phyloP scores from a whole-genome alignment of 495 filamentous ascomycete genomes.

The Darksidea phi region DNA sequence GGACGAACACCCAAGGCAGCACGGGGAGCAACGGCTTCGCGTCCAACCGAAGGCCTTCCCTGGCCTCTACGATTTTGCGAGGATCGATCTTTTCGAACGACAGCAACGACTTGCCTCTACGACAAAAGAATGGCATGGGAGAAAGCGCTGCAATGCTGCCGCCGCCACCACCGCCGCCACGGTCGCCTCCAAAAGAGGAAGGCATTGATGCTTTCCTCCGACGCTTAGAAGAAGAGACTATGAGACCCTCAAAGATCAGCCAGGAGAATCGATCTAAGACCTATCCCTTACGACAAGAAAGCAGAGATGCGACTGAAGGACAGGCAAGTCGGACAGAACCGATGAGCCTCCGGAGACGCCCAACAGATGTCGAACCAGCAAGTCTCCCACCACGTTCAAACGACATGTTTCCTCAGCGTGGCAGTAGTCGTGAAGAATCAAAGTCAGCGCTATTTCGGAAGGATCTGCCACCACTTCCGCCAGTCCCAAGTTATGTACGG shows the following conservation, averaged over 20 bases:
- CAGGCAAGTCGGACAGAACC: constrained; percentile 21
- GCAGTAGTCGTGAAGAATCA: constrained; percentile 23
- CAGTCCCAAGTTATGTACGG: constrained; percentile 52
- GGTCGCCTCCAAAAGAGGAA: constrained; percentile 28
- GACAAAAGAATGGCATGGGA: constrained; percentile 14
- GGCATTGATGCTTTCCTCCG: constrained; percentile 39
- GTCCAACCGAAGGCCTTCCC: constrained; percentile 28
- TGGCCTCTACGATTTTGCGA: constrained; percentile 27
- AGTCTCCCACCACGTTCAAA: background rate
- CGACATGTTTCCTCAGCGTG: constrained; percentile 21
- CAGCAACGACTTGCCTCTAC: constrained; percentile 14
- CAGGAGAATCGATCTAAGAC: constrained; percentile 33
- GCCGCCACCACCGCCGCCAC: constrained; percentile 21
- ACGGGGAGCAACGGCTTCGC: constrained; percentile 28
- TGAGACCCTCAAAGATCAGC: background rate
- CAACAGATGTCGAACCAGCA: constrained; percentile 3
- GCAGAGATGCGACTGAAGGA: constrained; percentile 15
- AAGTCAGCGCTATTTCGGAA: constrained; percentile 10
- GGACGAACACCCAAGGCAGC: constrained; percentile 35
- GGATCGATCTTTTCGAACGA: constrained; percentile 26
- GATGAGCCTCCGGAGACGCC: constrained; percentile 5
- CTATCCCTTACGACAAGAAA: constrained; percentile 37
- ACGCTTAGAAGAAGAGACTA: constrained; percentile 34
- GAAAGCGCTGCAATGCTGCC: background rate
- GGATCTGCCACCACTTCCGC: constrained; percentile 43